A percentile compares a stretch with the other conserved stretches of the same genome.
Conservation (phyloP, 202 grass and related monocot genomes). For the Panicum virgatum region DNA sequence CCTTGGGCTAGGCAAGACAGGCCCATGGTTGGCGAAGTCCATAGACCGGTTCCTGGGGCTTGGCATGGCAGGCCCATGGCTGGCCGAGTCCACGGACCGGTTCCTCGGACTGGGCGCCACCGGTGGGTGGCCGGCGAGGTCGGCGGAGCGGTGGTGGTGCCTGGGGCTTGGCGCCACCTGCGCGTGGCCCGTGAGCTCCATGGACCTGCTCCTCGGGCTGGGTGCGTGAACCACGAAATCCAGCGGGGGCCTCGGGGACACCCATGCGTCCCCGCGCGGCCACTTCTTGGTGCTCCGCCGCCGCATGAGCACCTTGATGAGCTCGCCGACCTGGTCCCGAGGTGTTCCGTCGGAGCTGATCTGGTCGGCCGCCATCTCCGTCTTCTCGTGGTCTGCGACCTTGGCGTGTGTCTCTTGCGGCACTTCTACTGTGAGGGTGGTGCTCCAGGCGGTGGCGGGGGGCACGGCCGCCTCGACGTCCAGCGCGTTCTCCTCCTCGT, state of each 20-base stretch:
- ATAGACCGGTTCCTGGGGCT: constrained; percentile 32
- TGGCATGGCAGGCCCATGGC: not conserved
- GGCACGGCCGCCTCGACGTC: constrained; percentile 19
- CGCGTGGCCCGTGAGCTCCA: constrained; percentile 22
- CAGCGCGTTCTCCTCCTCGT: not conserved
- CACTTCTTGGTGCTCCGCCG: constrained; percentile 47
- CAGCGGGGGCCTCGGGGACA: constrained; percentile 20
- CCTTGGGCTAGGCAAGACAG: not conserved
- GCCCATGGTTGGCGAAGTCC: constrained; percentile 20
- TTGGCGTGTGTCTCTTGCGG: constrained; percentile 3
- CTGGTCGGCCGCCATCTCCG: not conserved
- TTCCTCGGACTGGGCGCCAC: constrained; percentile 34
- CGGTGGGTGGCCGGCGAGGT: constrained; percentile 9
- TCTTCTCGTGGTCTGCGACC: not conserved
- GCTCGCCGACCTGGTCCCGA: constrained; percentile 33
- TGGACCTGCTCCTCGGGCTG: constrained; percentile 31
- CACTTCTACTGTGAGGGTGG: not conserved
- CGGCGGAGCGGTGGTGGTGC: constrained; percentile 11
- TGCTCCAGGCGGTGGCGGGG: not conserved
- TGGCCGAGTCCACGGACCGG: not conserved
- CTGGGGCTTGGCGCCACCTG: constrained; percentile 12
- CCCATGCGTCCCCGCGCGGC: constrained; percentile 10
- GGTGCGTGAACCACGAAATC: constrained; percentile 14
- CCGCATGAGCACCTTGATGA: constrained; percentile 47
- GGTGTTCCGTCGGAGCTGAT: not conserved